These are phyloP conservation scores for Sporothrix brasiliensis DNA, from an alignment of 2,329 filamentous ascomycete genomes.

Conservation along the genomic window DNA sequence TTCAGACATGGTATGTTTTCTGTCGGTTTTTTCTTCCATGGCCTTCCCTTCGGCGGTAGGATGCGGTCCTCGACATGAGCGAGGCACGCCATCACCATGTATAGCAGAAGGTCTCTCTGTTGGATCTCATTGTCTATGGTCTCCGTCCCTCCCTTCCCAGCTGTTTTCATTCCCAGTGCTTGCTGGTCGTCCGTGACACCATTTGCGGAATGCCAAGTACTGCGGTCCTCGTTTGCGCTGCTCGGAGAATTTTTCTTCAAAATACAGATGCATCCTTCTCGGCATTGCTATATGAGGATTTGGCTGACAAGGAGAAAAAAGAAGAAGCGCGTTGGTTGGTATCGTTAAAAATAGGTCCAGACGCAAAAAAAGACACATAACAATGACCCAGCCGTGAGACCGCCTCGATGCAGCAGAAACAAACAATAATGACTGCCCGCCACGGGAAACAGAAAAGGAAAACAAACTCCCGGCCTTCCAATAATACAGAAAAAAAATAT, in stretches of 20 bases:
- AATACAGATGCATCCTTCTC: background rate
- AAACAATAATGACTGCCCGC: background rate
- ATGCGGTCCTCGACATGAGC: slow-evolving; percentile 1
- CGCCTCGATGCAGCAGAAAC: slow-evolving; percentile 8
- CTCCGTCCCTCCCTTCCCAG: too few relatives aligned
- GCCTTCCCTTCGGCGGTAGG: slow-evolving; percentile 8
- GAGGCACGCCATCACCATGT: slow-evolving; percentile 1
- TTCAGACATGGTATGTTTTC: background rate
- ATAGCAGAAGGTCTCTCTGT: background rate
- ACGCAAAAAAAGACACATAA: slow-evolving; percentile 9
- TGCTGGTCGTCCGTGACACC: background rate
- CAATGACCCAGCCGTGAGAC: slow-evolving; percentile 3
- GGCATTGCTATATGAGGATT: background rate
- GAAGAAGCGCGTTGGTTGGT: slow-evolving; percentile 25
- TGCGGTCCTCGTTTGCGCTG: background rate
- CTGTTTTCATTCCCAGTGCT: background rate
- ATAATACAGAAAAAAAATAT: background rate
- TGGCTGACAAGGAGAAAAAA: background rate
- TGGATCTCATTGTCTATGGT: background rate
- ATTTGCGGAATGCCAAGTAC: background rate
- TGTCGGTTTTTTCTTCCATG: background rate
- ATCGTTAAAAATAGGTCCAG: slow-evolving; percentile 25
- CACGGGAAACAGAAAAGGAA: background rate
- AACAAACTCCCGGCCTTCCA: background rate
- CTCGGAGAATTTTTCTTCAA: background rate